A percentile compares a stretch with the other conserved stretches of the same genome.
Evolutionary conservation across 495 filamentous ascomycete genomes (phyloP).

Genomic region (Hypoxylon fragiforme): DNA sequence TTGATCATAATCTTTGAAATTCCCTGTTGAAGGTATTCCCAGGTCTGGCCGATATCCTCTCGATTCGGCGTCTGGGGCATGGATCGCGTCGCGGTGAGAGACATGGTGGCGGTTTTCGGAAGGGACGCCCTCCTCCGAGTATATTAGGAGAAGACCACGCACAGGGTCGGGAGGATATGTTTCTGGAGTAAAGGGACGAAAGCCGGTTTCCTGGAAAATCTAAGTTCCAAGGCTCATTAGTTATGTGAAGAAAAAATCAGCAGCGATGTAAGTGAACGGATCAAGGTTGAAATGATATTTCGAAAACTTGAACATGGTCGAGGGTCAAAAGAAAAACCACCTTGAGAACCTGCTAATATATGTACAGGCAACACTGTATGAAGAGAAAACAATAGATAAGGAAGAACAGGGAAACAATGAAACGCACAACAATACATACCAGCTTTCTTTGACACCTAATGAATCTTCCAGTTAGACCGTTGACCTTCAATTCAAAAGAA

Average conservation of each 20-base stretch:
- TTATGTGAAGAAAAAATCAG: not conserved
- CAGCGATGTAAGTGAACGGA: not conserved
- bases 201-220: not conserved
- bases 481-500: too few relatives aligned
- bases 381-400: too few relatives aligned
- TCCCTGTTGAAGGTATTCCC: slow-evolving; percentile 83
- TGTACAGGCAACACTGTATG: too few relatives aligned
- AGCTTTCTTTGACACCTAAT: too few relatives aligned
- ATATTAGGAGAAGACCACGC: not conserved
- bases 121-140: slow-evolving; percentile 22
- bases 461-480: too few relatives aligned
- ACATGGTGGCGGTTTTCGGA: slow-evolving; percentile 15
- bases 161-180: not conserved
- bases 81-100: slow-evolving; percentile 19
- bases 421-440: too few relatives aligned
- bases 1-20: slow-evolving; percentile 92
- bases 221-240: slow-evolving; percentile 4
- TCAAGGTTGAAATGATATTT: too few relatives aligned
- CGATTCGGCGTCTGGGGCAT: slow-evolving; percentile 64
- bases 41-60: slow-evolving; percentile 85
- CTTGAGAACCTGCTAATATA: too few relatives aligned
- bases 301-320: too few relatives aligned
- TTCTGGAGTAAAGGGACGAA: not conserved
- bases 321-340: too few relatives aligned
- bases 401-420: too few relatives aligned